These are phyloP conservation scores for Suillus weaverae DNA, from an alignment of 768 basidiomycete genomes.

Conservation along the genomic window DNA sequence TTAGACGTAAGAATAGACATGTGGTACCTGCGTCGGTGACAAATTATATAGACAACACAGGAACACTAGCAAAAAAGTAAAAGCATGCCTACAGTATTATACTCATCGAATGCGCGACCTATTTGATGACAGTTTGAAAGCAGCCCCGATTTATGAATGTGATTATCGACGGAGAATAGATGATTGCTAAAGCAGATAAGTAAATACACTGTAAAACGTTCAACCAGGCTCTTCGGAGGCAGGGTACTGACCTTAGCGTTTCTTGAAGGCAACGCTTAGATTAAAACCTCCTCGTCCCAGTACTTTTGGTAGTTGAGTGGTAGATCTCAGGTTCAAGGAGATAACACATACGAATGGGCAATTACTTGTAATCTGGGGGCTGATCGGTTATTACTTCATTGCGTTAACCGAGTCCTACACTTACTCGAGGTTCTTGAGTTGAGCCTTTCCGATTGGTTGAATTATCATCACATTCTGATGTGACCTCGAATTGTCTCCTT, in stretches of 20 bases:
- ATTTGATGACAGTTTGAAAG: not conserved
- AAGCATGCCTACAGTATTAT: no score
- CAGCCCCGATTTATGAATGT: not conserved
- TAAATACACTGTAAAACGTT: not conserved
- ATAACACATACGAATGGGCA: not conserved
- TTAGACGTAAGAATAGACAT: not conserved
- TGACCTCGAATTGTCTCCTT: not conserved
- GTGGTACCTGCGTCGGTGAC: no score
- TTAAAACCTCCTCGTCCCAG: not conserved
- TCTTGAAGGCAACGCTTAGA: not conserved
- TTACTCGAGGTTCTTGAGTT: slow-evolving; percentile 3
- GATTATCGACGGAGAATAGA: not conserved
- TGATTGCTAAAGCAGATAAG: not conserved
- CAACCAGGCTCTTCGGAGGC: not conserved
- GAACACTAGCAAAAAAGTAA: not conserved
- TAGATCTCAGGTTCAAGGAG: not conserved
- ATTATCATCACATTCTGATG: not conserved
- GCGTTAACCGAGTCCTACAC: not conserved
- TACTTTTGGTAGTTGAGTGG: not conserved
- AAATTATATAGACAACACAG: not conserved
- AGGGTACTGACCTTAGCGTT: not conserved
- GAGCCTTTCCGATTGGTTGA: not conserved
- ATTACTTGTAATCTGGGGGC: not conserved
- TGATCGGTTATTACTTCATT: not conserved
- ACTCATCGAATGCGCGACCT: not conserved